phyloP scores from a whole-genome alignment of 192 early-diverging fungal genomes.

The Cetraspora pellucida region DNA sequence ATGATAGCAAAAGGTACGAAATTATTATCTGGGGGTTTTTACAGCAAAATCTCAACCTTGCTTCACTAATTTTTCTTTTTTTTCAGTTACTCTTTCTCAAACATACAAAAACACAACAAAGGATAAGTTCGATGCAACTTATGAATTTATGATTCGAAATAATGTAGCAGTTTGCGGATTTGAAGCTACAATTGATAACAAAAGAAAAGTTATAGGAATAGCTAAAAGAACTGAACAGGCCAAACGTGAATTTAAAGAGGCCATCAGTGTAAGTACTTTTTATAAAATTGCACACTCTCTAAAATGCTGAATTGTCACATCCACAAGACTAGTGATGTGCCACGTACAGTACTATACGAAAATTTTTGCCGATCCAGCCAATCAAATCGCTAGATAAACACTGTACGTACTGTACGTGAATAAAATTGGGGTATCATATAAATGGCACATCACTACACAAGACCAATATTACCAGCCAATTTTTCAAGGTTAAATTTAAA shows the following conservation, averaged over 20 bases:
- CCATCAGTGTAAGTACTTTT: background rate
- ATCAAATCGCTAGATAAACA: too few species aligned
- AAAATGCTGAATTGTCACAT: too few species aligned
- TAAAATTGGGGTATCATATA: too few species aligned
- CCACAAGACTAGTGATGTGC: background rate
- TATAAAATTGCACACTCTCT: too few species aligned
- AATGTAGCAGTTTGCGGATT: slow-evolving; percentile 26
- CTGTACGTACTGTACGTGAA: too few species aligned
- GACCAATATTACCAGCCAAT: too few species aligned
- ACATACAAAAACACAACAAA: slow-evolving; percentile 27
- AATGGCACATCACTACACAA: too few species aligned
- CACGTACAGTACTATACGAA: too few species aligned
- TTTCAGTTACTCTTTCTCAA: slow-evolving; percentile 12
- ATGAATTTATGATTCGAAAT: slow-evolving; percentile 27
- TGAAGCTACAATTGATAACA: slow-evolving; percentile 30
- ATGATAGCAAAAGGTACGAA: slow-evolving; percentile 30
- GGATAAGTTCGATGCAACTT: background rate
- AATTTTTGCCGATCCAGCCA: too few species aligned
- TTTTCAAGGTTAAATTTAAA: too few species aligned
- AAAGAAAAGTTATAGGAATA: slow-evolving; percentile 14
- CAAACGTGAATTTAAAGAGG: slow-evolving; percentile 1
- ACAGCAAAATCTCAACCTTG: too few species aligned
- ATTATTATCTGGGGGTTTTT: background rate
- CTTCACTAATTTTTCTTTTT: background rate
- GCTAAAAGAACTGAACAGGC: slow-evolving; percentile 26